These are phyloP conservation scores for Blastomyces parvus DNA, from an alignment of 2,329 filamentous ascomycete species.

Conservation along the genomic window DNA sequence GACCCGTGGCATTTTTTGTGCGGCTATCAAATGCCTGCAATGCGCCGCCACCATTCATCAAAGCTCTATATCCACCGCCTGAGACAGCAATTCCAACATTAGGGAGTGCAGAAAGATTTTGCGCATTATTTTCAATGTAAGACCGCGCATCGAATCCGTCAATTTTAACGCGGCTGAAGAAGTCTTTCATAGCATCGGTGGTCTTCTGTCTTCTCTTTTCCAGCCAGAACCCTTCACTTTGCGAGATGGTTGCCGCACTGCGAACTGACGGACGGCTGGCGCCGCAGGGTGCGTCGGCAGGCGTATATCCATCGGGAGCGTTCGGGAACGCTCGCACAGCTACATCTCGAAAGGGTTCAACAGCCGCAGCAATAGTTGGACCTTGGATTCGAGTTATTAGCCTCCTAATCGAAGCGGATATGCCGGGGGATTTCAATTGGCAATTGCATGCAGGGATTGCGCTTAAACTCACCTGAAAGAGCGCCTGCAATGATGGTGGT, in stretches of 20 bases:
- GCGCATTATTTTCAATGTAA: constrained; percentile 56
- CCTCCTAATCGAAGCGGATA: background rate
- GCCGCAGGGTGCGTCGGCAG: constrained; percentile 59
- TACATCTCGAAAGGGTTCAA: background rate
- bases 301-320: constrained; percentile 61
- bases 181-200: constrained; percentile 61
- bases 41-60: constrained; percentile 73
- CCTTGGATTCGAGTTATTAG: background rate
- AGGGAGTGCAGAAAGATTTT: constrained; percentile 50
- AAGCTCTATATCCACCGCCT: constrained; percentile 77
- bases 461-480: background rate
- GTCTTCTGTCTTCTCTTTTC: constrained; percentile 61
- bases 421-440: background rate
- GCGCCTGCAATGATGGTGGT: background rate
- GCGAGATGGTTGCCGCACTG: constrained; percentile 52
- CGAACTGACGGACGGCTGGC: constrained; percentile 59
- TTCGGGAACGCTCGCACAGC: constrained; percentile 40
- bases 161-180: constrained; percentile 64
- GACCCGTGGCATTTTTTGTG: constrained; percentile 50
- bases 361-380: background rate
- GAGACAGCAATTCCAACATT: constrained; percentile 70
- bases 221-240: constrained; percentile 66
- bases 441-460: too few relatives aligned
- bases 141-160: constrained; percentile 62
- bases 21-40: constrained; percentile 70